A percentile compares a stretch with the other conserved stretches of the same genome.
These are phyloP conservation scores for Fraxinus anomala DNA, from an alignment of 257 asterid species.

Conservation along the genomic window DNA sequence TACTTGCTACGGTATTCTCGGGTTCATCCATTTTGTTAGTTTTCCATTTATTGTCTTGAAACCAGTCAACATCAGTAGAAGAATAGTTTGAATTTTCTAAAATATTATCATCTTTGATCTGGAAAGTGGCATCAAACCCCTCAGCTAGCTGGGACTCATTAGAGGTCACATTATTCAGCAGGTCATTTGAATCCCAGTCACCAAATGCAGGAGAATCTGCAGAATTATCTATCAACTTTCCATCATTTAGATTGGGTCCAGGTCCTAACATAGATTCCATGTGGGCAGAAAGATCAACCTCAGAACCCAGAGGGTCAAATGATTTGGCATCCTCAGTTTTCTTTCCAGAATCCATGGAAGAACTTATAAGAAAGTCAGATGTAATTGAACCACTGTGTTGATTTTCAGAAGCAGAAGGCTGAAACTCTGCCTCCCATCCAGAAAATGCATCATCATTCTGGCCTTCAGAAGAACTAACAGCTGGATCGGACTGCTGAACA, in stretches of 20 bases:
- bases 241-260: constrained; percentile 35
- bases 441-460: constrained; percentile 38
- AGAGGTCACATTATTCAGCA: constrained; percentile 49
- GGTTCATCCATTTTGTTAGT: constrained; percentile 33
- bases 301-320: constrained; percentile 29
- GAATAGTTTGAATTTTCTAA: constrained; percentile 30
- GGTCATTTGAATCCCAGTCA: constrained; percentile 58
- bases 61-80: constrained; percentile 49
- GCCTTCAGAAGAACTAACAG: constrained; percentile 20
- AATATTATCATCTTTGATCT: constrained; percentile 30
- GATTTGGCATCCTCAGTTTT: constrained; percentile 33
- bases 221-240: constrained; percentile 33
- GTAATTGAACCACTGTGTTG: constrained; percentile 32
- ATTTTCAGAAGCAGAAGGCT: constrained; percentile 48
- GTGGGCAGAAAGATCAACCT: constrained; percentile 60
- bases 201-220: constrained; percentile 47
- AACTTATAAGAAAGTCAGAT: constrained; percentile 32
- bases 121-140: constrained; percentile 42
- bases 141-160: constrained; percentile 32
- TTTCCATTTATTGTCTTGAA: constrained; percentile 53
- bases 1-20: constrained; percentile 22
- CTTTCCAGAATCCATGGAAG: constrained; percentile 38
- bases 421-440: constrained; percentile 89
- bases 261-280: constrained; percentile 66
- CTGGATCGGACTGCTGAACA: constrained; percentile 44